Conservation (phyloP, 2,329 filamentous ascomycete genomes). For the Claviceps monticola region DNA sequence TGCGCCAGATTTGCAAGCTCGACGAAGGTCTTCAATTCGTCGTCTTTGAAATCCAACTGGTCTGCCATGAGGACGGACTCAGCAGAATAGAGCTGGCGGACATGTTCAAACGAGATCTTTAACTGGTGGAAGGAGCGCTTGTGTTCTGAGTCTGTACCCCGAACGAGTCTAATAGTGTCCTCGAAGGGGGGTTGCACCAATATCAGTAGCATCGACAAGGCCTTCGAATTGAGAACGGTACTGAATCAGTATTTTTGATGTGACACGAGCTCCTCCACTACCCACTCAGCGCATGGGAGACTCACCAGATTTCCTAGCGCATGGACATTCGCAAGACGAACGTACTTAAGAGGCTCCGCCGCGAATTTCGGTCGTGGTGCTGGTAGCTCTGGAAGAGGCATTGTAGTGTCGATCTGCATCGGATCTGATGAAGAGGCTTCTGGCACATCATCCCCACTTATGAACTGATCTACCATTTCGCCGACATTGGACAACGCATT, state of each 20-base stretch:
- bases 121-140: conserved; percentile 18
- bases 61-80: conserved; percentile 19
- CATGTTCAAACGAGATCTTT: conserved; percentile 19
- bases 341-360: conserved; percentile 22
- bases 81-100: conserved; percentile 21
- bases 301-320: conserved; percentile 28
- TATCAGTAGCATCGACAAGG: conserved; percentile 24
- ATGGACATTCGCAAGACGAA: conserved; percentile 23
- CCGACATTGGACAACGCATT: conserved; percentile 27
- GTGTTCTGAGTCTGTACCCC: conserved; percentile 20
- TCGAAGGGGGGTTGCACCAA: conserved; percentile 24
- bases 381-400: conserved; percentile 15
- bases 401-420: conserved; percentile 20
- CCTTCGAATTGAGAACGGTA: conserved; percentile 12
- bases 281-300: conserved; percentile 3
- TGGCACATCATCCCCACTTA: conserved; percentile 10
- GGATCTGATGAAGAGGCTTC: conserved; percentile 15
- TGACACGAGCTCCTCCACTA: neutral
- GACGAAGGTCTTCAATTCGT: conserved; percentile 22
- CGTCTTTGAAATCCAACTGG: conserved; percentile 19
- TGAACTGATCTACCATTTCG: conserved; percentile 23
- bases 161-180: conserved; percentile 20
- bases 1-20: conserved; percentile 36
- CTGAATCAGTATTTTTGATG: neutral
- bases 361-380: conserved; percentile 18